A percentile compares a stretch with the other conserved stretches of the same genome.
These are phyloP conservation scores for Fusarium tricinctum DNA, from an alignment of 2,329 filamentous ascomycete species.

Conservation along the genomic window DNA sequence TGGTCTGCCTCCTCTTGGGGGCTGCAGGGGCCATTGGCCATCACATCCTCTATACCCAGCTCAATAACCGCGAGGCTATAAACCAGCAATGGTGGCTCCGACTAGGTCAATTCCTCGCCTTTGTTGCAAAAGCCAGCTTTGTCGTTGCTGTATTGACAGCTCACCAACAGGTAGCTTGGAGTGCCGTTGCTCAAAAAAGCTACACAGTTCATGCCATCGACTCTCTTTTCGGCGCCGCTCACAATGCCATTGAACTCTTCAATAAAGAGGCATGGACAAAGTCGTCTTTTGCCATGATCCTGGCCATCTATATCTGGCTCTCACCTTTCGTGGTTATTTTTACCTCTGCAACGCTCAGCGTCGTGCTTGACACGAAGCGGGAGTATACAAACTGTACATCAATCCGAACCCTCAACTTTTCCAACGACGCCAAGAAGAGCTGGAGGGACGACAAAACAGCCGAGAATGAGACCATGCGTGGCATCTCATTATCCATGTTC, in stretches of 20 bases:
- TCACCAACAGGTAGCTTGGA: constrained; percentile 25
- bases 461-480: constrained; percentile 20
- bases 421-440: constrained; percentile 29
- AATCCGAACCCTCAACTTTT: constrained; percentile 41
- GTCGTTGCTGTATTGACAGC: constrained; percentile 22
- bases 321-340: constrained; percentile 41
- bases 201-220: constrained; percentile 35
- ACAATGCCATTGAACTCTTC: constrained; percentile 33
- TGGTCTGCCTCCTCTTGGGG: constrained; percentile 17
- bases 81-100: constrained; percentile 35
- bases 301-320: constrained; percentile 40
- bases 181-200: constrained; percentile 13
- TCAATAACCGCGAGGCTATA: constrained; percentile 14
- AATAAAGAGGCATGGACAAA: constrained; percentile 40
- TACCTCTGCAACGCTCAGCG: constrained; percentile 35
- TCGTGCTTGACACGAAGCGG: constrained; percentile 2
- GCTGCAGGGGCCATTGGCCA: constrained; percentile 13
- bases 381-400: constrained; percentile 25
- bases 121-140: constrained; percentile 27
- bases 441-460: constrained; percentile 18
- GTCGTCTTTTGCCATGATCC: constrained; percentile 33
- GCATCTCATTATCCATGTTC: constrained; percentile 34
- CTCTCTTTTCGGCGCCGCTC: constrained; percentile 36
- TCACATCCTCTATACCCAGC: constrained; percentile 26
- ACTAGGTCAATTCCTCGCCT: constrained; percentile 25